Base-by-base conservation (phyloP, 768 basidiomycete genomes). In the Mycena rosella region DNA sequence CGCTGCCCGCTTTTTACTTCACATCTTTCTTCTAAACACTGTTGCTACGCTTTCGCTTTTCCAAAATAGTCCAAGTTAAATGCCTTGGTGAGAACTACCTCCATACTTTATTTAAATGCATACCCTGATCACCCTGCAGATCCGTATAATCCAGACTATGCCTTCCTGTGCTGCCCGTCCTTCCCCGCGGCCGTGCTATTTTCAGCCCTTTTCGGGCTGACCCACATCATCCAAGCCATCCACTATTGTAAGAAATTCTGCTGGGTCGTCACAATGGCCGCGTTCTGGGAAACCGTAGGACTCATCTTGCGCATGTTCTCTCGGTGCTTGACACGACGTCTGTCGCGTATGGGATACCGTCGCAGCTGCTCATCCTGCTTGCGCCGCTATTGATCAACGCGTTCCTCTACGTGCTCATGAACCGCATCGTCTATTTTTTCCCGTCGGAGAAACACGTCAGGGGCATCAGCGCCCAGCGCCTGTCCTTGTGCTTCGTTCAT, bases 321-420 rank as follows among this genome's bases (percentile, higher is more conserved):
- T 42, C 71, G 10, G 44, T 69, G 9, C 44, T 58, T 38, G 17
- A 74, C 61, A 60, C 64, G 10, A 60, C 48, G 5, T 56, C 56
- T 8, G 3, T 24, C 10, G 63, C 51, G 15, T 67, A 40, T 17
- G 66, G 44, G 1, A 55, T 36, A 2, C 60, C 68, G 9, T 71
- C 67, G 15, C 67, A 73, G 59, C 58, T 74, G 14, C 54, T 74
- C 29, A 68, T 74, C 44, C 67, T 74, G 15, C 72, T 74, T 24
- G 27, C 74, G 3, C 74, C 74, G 26, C 57, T 74, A 7, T 74
- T 72, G 74, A 73, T 73, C 36, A 74, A 74, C 58, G 74, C 74
- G 9, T 74, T 74, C 68, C 48, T 61, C 30, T 74, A 74, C 63
- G 69, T 74, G 40, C 38, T 73, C 51, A 63, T 74, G 55, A 64